Base-by-base conservation (phyloP, 768 basidiomycete genomes). In the Leucosporidium creatinivorum region DNA sequence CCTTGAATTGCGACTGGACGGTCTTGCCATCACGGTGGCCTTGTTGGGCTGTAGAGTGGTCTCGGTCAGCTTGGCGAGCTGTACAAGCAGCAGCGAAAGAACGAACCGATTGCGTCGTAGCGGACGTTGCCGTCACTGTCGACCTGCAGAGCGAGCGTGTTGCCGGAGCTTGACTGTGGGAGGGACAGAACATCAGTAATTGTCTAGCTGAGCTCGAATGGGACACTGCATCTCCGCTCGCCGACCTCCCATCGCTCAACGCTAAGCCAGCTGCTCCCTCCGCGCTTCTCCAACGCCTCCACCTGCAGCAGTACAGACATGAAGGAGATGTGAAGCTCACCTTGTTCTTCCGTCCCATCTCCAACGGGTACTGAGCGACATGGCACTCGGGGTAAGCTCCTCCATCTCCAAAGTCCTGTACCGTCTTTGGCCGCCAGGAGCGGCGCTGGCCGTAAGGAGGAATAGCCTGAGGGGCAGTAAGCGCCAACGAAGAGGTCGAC, bases 1-100 rank as follows among this genome's bases (percentile, higher is more conserved):
- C 96, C 77, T 96, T 97, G 82, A 96, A 97, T 74, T 93, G 91
- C 0, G 93, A 92, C 76, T 98, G 94, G 17, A 98, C 84, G 62
- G 86, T 80, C 77, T 90, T 90, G 73, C 88, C 91, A 1, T 84
- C 82, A 26, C 91, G 86, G 75, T 96, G 90, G 50, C 96, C 96
- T 79, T 98, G 93, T 68, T 88, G 87, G 13, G 94, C 94, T 71
- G 66, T 26, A 30, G 18, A 13, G 26, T 26, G 17, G 47, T 30
- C n/a, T 21, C 1, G 33, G 15, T 57, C 31, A 54, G 52, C 25
- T 15, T 15, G 47, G 26, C 15, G 18, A 39, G 55, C 18, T 7
- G 26, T 26, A 50, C 26, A 48, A 31, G 5, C 3, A 3, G 39
- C 39, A 44, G 1, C 9, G 31, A 23, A 36, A 21, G 6, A n/a